Evolutionary conservation across 768 basidiomycete genomes (phyloP), one percentile per base, ranked within the genome.

Genomic region (Paxillus rubicundulus): DNA sequence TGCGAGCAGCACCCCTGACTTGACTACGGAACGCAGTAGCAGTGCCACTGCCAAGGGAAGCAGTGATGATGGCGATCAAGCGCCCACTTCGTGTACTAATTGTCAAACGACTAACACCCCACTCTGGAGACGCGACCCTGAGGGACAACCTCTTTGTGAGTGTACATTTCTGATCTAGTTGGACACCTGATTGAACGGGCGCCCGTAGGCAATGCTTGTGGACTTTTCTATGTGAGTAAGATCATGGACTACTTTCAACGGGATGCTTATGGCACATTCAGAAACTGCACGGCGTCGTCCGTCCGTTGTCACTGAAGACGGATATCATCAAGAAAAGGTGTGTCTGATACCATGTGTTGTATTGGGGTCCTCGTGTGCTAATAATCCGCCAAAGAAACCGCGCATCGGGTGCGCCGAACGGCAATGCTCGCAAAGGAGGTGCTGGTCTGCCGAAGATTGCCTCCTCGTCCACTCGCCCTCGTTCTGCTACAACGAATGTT

Each of bases 261-360:
- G 28, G 18, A 30, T 53, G 7, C 62, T 67, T 0, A 70, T 32
- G 4, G n/a, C 12, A 34, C 17, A 28, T 60, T 48, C 60, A 95
- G 91, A 98, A 98, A 85, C 74, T 98, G 36, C 96, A 98, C 63
- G 93, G 93, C 43, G 94, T 98, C 45, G 90, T 94, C 6, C 82
- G 96, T 49, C 96, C 96, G 8, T 75, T 96, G 57, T 95, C 93
- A 36, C 80, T 98, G 55, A 97, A 97, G 80, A 98, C 95, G 39
- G 92, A 98, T 67, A 88, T 95, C 42, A 97, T 96, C 72, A 97
- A 98, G 85, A 98, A 97, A 76, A 78, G 91, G 91, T 91, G 61
- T 20, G 74, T 20, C 46, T 53, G 36, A 27, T 45, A 33, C 13
- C 48, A 38, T 51, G 27, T 20, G 32, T 12, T 28, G 27, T 39